Base-by-base conservation (phyloP, 2,329 filamentous ascomycete species). In the Claviceps sp. region DNA sequence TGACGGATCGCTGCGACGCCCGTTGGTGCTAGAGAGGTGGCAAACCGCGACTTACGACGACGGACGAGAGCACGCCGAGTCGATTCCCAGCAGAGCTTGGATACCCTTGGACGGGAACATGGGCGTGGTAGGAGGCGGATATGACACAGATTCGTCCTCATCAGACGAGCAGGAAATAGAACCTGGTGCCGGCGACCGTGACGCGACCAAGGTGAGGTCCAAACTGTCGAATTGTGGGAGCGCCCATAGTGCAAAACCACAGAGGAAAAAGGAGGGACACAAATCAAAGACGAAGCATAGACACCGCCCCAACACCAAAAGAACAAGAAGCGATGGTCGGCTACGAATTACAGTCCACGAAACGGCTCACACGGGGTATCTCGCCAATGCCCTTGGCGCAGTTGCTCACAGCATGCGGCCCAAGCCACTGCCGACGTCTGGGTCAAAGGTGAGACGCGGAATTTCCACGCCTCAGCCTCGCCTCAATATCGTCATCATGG, bases 401-500 rank as follows among this genome's bases (percentile, higher is more conserved):
- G 73, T 85, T 45, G 72, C 76, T 51, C 78, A 78, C 57, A 66
- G 58, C 52, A 58, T 62, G 26, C 46, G 54, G 37, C 51, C 61
- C 1, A 46, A 51, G 40, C 57, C 45, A 22, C 26, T n/a, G n/a
- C 42, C 44, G 5, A 17, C 26, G 16, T 1, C 45, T 48, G 1
- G 53, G 49, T 5, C 52, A 30, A 10, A 48, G 17, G 66, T 64
- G 3, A 61, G 62, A 7, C 57, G 62, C 2, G 58, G 62, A 0
- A 61, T 67, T 14, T 60, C 59, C 8, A 50, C 56, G 13, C 65
- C 63, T 19, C 66, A 64, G n/a, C 75, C 81, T 1, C 70, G 64
- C 10, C 70, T 93, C 47, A 90, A 89, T 63, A 85, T 93, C 50
- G 85, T 89, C 30, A 83, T 91, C 59, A 89, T 89, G 78, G 84